Percentiles rank a stretch among this genome's conserved stretches.
Evolutionary conservation across 169 alveolate genomes (phyloP).

Genomic region (Plasmodium cynomolgi): DNA sequence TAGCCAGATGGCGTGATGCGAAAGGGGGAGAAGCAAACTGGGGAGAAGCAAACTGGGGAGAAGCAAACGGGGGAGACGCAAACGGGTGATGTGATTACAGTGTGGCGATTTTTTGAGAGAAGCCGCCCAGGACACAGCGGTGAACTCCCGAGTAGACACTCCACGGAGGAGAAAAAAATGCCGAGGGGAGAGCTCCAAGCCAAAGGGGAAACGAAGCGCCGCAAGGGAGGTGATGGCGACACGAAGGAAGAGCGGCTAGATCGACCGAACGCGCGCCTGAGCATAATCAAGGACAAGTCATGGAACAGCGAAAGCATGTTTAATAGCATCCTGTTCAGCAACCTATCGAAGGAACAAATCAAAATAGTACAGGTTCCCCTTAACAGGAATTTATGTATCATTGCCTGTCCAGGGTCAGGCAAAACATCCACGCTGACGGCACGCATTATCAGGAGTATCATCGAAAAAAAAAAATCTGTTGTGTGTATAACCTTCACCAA

Average conservation of each 20-base stretch:
- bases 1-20: not conserved
- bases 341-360: constrained; percentile 82
- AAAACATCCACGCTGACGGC: constrained; percentile 87
- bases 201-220: not conserved
- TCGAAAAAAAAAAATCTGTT: constrained; percentile 75
- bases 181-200: not conserved
- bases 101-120: not conserved
- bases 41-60: too few species aligned
- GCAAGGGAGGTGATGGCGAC: not conserved
- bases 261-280: not conserved
- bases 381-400: constrained; percentile 78
- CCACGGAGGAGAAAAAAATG: not conserved
- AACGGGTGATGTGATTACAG: not conserved
- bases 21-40: not conserved
- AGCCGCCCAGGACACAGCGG: not conserved
- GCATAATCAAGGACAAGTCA: not conserved
- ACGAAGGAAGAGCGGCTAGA: not conserved
- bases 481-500: constrained; percentile 80
- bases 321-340: constrained; percentile 75
- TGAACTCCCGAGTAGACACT: not conserved
- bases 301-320: not conserved
- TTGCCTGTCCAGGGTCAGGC: constrained; percentile 90
- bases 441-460: constrained; percentile 81
- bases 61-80: not conserved
- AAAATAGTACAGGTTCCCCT: constrained; percentile 78